Base-by-base conservation (phyloP, 2,329 filamentous ascomycete genomes). In the Coleophoma cylindrospora region DNA sequence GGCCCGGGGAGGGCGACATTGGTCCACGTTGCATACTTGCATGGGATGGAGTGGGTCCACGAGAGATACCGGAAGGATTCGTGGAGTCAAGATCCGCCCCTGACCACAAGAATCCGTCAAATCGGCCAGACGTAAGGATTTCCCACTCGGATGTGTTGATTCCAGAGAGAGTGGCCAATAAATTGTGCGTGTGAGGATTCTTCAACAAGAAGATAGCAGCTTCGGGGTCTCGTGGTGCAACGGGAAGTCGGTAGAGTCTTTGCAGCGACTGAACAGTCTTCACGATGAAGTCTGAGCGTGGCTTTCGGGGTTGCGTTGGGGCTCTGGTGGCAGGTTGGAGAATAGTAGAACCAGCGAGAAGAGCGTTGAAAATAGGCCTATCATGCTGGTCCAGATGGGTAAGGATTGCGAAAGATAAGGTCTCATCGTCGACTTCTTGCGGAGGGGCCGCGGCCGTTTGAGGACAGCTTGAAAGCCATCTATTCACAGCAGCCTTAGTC, bases 111-210 rank as follows among this genome's bases (percentile, higher is more conserved):
- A 97, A 97, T 4, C 92, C 92, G 64, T 96, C 91, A 61, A 97
- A 97, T 27, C 92, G 87, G 27, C 92, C 92, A 0, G 92, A 96
- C 4, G 87, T 89, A 12, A 97, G 76, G 49, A 97, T 95, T 55
- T 96, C 92, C 92, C 92, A 97, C 68, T 97, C 92, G n/a, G 89
- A 87, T 43, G 84, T 81, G 64, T 87, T 94, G 59, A 97, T 94
- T 47, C 91, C 89, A 34, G 88, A 85, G 45, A 96, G 77, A 0
- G 92, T 96, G 38, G 89, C 84, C 3, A 97, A 81, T 33, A 96
- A 83, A 62, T 94, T 87, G 66, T 97, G 92, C 45, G 94, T 81
- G 12, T 81, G 75, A 0, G 85, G 84, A 65, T 96, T 87, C 66
- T 87, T 90, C 55, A 96, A 79, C 44, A 97, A 80, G 64, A 89